Base-by-base conservation (phyloP, 257 asterid species). In the Leptodermis oblonga region DNA sequence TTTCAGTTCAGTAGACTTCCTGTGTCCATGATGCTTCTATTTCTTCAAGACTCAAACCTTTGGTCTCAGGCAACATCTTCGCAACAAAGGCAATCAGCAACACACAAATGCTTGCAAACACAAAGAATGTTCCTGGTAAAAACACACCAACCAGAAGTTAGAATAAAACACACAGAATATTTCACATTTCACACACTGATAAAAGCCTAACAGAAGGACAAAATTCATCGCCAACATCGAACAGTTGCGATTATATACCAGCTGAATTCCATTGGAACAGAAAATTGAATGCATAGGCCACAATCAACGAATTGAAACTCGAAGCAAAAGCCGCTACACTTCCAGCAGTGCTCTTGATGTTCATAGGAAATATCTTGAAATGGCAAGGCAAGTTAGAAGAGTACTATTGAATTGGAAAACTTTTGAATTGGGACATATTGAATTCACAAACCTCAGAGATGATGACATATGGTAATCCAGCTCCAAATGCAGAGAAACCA, bases 291-390 rank as follows among this genome's bases (percentile, higher is more conserved):
- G 99, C 87, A 71, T 83, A 87, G 18, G 97, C 83, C 45, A 93
- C 73, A 42, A 93, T 83, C 99, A 95, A 93, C 23, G 96, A 82
- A 66, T 96, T 87, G 25, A 88, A 68, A 94, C 99, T 90, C 84
- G 84, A 87, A 34, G 85, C 83, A 72, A 93, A 83, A 30, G 91
- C 84, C 79, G 86, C 99, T 18, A 90, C 66, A 78, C 96, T 93
- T 55, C 96, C 97, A 8, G 91, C 99, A 37, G 79, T 60, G 17
- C 97, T 96, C 81, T 93, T 90, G 67, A 93, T 88, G 67, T 87
- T 93, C 61, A 90, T 82, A 0, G 99, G 97, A 64, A 93, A 93
- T n/a, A 93, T 89, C 97, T 93, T 87, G 48, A 74, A 77, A 49
- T 22, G 33, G 22, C 28, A 68, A 10, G 12, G 12, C 30, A 36